Conservation (phyloP, 2,329 filamentous ascomycete genomes). For the Penicillium concentricum region DNA sequence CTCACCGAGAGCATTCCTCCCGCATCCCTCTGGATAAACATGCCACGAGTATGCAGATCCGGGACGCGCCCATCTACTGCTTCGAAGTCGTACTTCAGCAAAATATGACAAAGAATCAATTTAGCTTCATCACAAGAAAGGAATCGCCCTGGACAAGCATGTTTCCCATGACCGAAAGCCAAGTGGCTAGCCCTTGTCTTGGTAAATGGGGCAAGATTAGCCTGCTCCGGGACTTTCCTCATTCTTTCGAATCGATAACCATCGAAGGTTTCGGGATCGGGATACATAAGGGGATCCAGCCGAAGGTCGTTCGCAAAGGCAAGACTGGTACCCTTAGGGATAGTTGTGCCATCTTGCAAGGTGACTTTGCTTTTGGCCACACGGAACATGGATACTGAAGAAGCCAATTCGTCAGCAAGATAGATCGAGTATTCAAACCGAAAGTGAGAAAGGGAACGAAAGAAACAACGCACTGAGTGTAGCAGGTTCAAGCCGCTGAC, state of each 20-base stretch:
- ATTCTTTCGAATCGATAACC: background rate
- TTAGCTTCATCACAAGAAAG: background rate
- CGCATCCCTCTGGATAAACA: slow-evolving; percentile 1
- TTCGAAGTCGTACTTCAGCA: background rate
- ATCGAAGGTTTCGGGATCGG: background rate
- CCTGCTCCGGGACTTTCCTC: background rate
- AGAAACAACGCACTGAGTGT: background rate
- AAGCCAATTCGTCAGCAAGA: background rate
- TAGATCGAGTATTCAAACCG: too few species aligned
- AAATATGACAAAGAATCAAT: background rate
- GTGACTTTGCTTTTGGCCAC: background rate
- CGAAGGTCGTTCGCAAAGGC: background rate
- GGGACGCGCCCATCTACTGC: background rate
- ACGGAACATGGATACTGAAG: background rate
- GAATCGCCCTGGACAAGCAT: background rate
- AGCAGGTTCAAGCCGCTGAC: background rate
- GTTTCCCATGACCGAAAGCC: background rate
- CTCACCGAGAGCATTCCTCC: slow-evolving; percentile 1
- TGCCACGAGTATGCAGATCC: background rate
- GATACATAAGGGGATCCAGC: background rate
- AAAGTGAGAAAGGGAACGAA: too few species aligned
- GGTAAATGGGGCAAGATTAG: background rate
- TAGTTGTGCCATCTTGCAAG: background rate
- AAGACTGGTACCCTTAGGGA: background rate
- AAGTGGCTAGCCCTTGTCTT: background rate